Evolutionary conservation across 495 filamentous ascomycete species (phyloP).

Genomic region (Penicillium samsonianum): DNA sequence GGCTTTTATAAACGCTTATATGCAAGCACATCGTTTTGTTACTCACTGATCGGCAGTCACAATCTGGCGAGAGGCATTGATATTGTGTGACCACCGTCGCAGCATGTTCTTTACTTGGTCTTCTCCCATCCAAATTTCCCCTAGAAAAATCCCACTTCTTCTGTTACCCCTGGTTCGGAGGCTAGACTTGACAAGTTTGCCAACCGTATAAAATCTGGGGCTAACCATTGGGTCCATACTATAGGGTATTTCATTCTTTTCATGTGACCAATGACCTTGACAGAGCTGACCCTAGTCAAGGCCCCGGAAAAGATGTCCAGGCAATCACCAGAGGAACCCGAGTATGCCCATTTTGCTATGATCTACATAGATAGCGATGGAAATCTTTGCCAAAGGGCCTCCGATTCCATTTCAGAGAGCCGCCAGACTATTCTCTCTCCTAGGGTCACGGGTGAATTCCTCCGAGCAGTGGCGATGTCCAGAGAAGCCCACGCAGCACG

Average conservation of each 20-base stretch:
- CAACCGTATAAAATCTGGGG: neutral
- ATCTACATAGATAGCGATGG: conserved; percentile 42
- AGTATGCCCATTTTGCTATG: conserved; percentile 39
- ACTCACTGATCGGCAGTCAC: neutral
- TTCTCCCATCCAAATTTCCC: neutral
- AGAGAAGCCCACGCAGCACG: conserved; percentile 17
- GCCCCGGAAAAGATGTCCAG: conserved; percentile 30
- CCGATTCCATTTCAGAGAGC: conserved; percentile 35
- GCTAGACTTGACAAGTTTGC: neutral
- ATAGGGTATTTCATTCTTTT: conserved; percentile 15
- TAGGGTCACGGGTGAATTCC: conserved; percentile 37
- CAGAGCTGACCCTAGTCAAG: conserved; percentile 17
- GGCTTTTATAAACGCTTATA: conserved; percentile 9
- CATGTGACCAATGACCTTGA: neutral
- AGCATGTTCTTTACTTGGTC: neutral
- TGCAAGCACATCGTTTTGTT: neutral
- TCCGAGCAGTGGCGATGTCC: conserved; percentile 39
- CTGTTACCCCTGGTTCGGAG: neutral
- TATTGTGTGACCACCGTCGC: neutral
- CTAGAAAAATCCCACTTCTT: neutral
- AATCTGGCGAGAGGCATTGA: neutral
- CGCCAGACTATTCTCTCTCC: conserved; percentile 39
- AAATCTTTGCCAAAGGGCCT: conserved; percentile 40
- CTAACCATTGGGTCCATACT: neutral
- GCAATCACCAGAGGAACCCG: conserved; percentile 25